Evolutionary conservation across 108 stramenopile genomes (phyloP).

Genomic region (Nitzschia palea): DNA sequence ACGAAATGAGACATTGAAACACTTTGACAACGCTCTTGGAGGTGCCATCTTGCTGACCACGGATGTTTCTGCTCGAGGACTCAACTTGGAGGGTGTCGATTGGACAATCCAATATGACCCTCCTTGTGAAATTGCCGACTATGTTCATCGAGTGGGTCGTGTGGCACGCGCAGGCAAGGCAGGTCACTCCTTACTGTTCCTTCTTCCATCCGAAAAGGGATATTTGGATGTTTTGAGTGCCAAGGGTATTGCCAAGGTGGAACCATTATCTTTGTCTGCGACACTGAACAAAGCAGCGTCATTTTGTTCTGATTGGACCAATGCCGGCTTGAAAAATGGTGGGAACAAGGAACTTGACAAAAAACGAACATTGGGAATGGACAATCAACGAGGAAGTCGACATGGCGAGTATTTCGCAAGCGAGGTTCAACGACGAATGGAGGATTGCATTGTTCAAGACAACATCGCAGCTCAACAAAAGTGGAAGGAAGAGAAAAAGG

Average conservation of each 20-base stretch:
- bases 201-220: conserved; percentile 86
- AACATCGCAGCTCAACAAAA: conserved; percentile 24
- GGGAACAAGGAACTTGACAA: conserved; percentile 29
- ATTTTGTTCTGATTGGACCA: conserved; percentile 52
- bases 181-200: conserved; percentile 85
- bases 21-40: conserved; percentile 42
- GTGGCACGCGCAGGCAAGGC: conserved; percentile 85
- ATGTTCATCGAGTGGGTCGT: conserved; percentile 90
- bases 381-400: conserved; percentile 12
- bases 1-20: conserved; percentile 56
- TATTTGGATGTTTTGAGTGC: conserved; percentile 79
- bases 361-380: background rate
- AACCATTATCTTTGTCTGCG: conserved; percentile 67
- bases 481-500: conserved; percentile 30
- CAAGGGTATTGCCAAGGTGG: conserved; percentile 63
- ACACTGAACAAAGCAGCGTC: conserved; percentile 69
- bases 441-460: conserved; percentile 47
- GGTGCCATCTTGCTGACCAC: conserved; percentile 81
- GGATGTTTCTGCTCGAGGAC: conserved; percentile 93
- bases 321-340: conserved; percentile 43
- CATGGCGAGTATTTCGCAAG: conserved; percentile 64
- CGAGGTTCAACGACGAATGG: conserved; percentile 50
- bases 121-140: conserved; percentile 88
- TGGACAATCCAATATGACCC: conserved; percentile 95
- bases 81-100: conserved; percentile 84